Percentiles rank a stretch among this genome's conserved stretches.
phyloP scores from a whole-genome alignment of 192 early-diverging fungal genomes.

The Umbelopsis sp. region DNA sequence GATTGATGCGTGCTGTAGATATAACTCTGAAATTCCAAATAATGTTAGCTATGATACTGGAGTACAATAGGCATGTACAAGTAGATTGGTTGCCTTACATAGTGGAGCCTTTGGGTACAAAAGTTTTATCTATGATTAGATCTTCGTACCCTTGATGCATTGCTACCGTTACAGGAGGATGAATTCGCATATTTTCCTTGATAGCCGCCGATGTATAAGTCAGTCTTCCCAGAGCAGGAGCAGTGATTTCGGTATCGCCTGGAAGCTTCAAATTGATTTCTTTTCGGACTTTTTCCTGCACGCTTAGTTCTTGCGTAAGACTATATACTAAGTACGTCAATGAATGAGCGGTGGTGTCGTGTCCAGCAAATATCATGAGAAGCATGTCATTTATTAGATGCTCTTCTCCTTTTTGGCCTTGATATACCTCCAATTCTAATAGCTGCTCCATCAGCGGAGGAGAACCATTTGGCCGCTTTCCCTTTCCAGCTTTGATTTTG shows the following conservation, averaged over 20 bases:
- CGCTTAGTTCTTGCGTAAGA: conserved; percentile 34
- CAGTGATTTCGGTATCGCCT: neutral
- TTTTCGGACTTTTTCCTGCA: conserved; percentile 30
- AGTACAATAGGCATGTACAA: neutral
- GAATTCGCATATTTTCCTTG: conserved; percentile 11
- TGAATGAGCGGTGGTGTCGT: conserved; percentile 46
- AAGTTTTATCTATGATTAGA: neutral
- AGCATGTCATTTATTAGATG: conserved; percentile 38
- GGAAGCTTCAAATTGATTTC: conserved; percentile 16
- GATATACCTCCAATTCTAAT: neutral
- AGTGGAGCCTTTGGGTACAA: neutral
- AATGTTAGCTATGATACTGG: neutral
- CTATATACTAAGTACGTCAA: conserved; percentile 27
- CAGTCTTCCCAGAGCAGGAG: neutral
- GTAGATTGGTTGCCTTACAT: neutral
- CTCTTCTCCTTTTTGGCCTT: neutral
- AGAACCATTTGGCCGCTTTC: neutral
- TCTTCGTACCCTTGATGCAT: neutral
- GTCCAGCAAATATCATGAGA: conserved; percentile 49
- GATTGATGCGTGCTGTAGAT: neutral
- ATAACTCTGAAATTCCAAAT: neutral
- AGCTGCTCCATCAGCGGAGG: neutral
- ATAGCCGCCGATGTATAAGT: conserved; percentile 2
- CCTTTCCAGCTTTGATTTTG: neutral
- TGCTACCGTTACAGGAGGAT: neutral